Conservation (phyloP, 2,329 filamentous ascomycete genomes). For the Penicillium sp. region DNA sequence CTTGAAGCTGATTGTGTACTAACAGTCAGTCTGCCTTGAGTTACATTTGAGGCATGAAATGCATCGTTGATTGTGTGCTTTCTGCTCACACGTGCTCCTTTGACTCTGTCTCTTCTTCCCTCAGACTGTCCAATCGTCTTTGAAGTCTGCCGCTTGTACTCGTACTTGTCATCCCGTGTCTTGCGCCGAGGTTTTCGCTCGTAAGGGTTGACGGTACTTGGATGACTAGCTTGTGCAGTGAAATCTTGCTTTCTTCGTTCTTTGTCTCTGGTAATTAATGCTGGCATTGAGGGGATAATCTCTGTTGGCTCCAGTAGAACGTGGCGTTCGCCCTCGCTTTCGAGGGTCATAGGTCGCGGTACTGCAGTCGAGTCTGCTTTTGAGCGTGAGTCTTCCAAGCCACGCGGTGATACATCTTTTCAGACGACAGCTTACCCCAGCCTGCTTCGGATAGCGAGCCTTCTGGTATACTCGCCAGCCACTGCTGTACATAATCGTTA, state of each 20-base stretch:
- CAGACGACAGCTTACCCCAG: background rate
- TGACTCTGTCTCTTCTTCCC: slow-evolving; percentile 18
- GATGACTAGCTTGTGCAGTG: background rate
- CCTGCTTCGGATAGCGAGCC: background rate
- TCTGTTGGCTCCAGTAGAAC: background rate
- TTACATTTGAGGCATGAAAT: slow-evolving; percentile 52
- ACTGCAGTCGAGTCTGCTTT: background rate
- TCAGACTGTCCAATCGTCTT: background rate
- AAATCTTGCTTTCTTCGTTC: background rate
- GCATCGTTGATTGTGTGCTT: slow-evolving; percentile 46
- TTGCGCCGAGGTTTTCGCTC: slow-evolving; percentile 51
- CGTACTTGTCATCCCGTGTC: slow-evolving; percentile 53
- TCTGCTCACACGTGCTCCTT: slow-evolving; percentile 18
- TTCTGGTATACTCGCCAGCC: slow-evolving; percentile 11
- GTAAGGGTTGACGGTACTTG: slow-evolving; percentile 26
- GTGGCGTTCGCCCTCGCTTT: background rate
- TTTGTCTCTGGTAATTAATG: background rate
- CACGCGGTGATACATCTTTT: background rate
- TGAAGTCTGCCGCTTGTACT: slow-evolving; percentile 31
- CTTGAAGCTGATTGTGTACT: slow-evolving; percentile 7
- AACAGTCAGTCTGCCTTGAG: slow-evolving; percentile 50
- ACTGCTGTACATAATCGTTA: slow-evolving; percentile 9
- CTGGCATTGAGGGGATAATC: background rate
- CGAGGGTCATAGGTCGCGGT: background rate
- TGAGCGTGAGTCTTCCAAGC: no score